Base-by-base conservation (phyloP, 1,284 basidiomycete genomes). In the Cronartium ribicola region DNA sequence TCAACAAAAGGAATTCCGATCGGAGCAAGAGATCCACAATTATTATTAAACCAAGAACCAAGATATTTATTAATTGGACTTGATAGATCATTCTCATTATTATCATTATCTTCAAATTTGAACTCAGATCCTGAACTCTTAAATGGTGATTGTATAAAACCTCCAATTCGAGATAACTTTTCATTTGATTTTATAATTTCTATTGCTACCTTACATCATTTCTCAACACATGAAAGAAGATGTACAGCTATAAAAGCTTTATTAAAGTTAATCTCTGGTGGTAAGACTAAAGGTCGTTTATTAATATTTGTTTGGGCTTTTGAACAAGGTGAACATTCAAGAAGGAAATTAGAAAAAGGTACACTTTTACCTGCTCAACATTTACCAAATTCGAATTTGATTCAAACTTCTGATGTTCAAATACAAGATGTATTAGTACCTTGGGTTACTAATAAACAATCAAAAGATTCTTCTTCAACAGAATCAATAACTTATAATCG, bases 241-340 rank as follows among this genome's bases (percentile, higher is more conserved):
- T 85, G 84, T 75, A 80, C 84, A n/a, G 88, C 91, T 0, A 85
- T 96, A 4, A 84, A 89, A 76, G 76, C 77, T 76, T 72, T 79
- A 61, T 76, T 79, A 29, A 62, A 74, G 17, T 55, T 67, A 7
- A 75, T 78, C 60, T 46, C 75, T 7, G 57, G 61, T 43, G 4
- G 14, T 41, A 66, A 36, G 48, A 62, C 13, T 20, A 67, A 41
- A 48, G 71, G 71, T 29, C 46, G 57, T 3, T 37, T 94, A 74
- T 84, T 99, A 77, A 89, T 98, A 78, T 97, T 96, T 79, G 96
- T 98, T n/a, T 99, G 96, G 96, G 94, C 95, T 0, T 87, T 91
- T 69, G 94, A 97, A 80, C 96, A 99, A 83, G 92, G 95, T 14
- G 20, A 60, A 46, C 41, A 44, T 14, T 73, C 71, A 0, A 62